phyloP scores from a whole-genome alignment of 2,329 filamentous ascomycete genomes.

The Monosporascus sp. region DNA sequence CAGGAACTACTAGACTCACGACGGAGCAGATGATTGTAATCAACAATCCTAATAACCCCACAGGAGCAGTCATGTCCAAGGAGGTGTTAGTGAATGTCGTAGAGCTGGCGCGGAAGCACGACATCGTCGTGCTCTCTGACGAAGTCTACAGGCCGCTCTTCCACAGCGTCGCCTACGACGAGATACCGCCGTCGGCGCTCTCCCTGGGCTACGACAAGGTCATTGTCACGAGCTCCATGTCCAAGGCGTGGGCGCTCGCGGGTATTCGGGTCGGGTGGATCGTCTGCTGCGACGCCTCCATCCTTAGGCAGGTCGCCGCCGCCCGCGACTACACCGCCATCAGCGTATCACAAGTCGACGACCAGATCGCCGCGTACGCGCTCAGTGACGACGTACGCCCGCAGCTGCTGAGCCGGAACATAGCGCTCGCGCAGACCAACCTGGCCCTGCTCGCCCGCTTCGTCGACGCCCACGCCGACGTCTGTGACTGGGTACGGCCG shows the following conservation, averaged over 20 bases:
- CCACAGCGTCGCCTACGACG: slow-evolving; percentile 53
- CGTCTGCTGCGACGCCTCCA: slow-evolving; percentile 55
- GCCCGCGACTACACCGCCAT: slow-evolving; percentile 82
- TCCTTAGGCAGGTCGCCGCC: slow-evolving; percentile 59
- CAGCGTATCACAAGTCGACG: slow-evolving; percentile 76
- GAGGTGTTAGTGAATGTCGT: slow-evolving; percentile 56
- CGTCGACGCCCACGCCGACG: slow-evolving; percentile 54
- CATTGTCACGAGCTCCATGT: slow-evolving; percentile 74
- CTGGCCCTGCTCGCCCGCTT: slow-evolving; percentile 57
- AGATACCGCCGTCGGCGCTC: slow-evolving; percentile 58
- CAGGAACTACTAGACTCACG: background rate
- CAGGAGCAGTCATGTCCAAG: slow-evolving; percentile 63
- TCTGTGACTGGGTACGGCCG: slow-evolving; percentile 63
- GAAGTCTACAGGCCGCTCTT: slow-evolving; percentile 84
- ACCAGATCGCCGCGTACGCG: slow-evolving; percentile 71
- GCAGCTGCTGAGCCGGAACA: slow-evolving; percentile 50
- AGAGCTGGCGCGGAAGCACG: slow-evolving; percentile 54
- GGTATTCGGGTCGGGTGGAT: slow-evolving; percentile 83
- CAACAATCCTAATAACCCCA: slow-evolving; percentile 80
- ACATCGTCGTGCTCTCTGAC: slow-evolving; percentile 66
- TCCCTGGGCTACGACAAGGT: slow-evolving; percentile 66
- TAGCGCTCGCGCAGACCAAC: slow-evolving; percentile 56
- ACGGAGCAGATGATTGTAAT: slow-evolving; percentile 40
- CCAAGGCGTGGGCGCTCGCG: slow-evolving; percentile 78
- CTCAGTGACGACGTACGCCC: slow-evolving; percentile 45